phyloP scores from a whole-genome alignment of 2,329 filamentous ascomycete genomes.

The Stagonosporopsis vannaccii region DNA sequence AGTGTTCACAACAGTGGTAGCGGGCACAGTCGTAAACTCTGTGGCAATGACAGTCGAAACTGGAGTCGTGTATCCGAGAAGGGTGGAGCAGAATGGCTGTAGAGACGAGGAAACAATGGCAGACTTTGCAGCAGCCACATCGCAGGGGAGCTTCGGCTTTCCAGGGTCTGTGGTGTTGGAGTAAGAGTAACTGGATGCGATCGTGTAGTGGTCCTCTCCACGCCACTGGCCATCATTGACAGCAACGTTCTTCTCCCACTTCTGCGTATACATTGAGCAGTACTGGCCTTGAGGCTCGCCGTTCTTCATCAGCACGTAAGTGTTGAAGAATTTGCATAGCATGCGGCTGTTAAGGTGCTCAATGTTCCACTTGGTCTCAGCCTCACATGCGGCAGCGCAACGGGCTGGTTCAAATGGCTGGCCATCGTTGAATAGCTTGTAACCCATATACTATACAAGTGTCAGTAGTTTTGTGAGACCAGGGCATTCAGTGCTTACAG shows the following conservation, averaged over 20 bases:
- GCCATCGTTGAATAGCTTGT: background rate
- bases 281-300: background rate
- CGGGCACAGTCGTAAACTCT: background rate
- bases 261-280: constrained; percentile 1
- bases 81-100: background rate
- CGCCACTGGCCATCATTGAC: background rate
- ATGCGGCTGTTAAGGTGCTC: background rate
- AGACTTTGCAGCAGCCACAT: background rate
- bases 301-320: constrained; percentile 5
- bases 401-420: background rate
- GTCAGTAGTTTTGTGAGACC: background rate
- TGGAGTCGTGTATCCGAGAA: background rate
- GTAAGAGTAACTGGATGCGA: background rate
- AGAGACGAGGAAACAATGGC: background rate
- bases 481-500: background rate
- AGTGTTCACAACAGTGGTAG: background rate
- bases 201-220: background rate
- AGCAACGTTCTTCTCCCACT: background rate
- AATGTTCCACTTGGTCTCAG: background rate
- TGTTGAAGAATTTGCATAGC: constrained; percentile 7
- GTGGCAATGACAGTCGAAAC: background rate
- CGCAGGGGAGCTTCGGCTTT: background rate
- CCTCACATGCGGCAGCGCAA: background rate
- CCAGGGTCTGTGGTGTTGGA: background rate
- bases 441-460: background rate